Base-by-base conservation (phyloP, 1,284 basidiomycete genomes). In the Malassezia furfur region DNA sequence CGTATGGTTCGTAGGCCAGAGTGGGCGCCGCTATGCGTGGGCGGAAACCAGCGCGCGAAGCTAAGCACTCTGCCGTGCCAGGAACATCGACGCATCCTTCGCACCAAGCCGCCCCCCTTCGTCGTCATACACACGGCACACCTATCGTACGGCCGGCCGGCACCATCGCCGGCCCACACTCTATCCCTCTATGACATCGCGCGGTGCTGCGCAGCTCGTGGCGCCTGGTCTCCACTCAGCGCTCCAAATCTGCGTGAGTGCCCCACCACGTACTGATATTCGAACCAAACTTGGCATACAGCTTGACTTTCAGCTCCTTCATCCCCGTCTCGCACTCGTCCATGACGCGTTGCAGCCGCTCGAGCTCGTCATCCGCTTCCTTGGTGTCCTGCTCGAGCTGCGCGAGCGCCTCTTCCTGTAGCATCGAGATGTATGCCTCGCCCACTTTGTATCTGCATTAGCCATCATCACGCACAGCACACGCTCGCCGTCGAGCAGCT, bases 271-370 rank as follows among this genome's bases (percentile, higher is more conserved):
- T 43, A 72, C 70, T 96, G 77, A 96, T 96, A 52, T 90, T 87
- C 50, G 81, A 84, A 31, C 91, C 91, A 71, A 96, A 94, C 77
- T 91, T 91, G 37, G 87, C 87, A 72, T 94, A 94, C 76, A 96
- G 75, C 4, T 80, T 75, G 28, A 89, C 83, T 76, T 98, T 96
- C 50, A 96, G 81, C 59, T 83, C 81, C 68, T 88, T 86, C 93
- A 96, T 96, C 63, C 85, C 81, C 37, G 78, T 80, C 67, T 90
- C 85, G 71, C 86, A 90, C 35, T 84, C 81, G 37, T 85, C 83
- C 21, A 83, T 82, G 47, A 80, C 80, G 1, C 68, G 72, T 21
- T 82, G 77, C 17, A 90, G 74, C 5, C 73, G 73, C 1, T 79
- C 77, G 22, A 91, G 81, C 60, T 85, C 81, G 1, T 71, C 63